Conservation (phyloP, 257 asterid species). For the Avicennia marina region DNA sequence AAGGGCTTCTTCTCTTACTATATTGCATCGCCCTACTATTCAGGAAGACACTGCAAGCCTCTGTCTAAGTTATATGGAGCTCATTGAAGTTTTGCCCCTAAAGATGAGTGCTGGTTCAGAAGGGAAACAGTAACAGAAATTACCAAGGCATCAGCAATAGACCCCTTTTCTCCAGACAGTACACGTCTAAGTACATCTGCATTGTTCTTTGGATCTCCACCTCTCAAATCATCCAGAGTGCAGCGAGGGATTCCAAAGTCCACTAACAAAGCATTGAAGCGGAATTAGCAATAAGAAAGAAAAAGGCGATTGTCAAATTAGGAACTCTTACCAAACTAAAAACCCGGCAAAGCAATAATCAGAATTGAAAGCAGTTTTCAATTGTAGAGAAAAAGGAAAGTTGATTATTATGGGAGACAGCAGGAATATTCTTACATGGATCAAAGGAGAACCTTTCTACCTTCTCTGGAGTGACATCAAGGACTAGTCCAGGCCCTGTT, state of each 20-base stretch:
- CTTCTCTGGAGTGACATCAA: conserved; percentile 61
- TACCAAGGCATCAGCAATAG: conserved; percentile 68
- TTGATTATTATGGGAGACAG: too few relatives aligned
- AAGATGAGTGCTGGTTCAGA: too few relatives aligned
- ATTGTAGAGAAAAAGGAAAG: too few relatives aligned
- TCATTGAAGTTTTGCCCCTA: too few relatives aligned
- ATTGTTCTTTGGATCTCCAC: conserved; percentile 62
- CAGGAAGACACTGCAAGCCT: background rate
- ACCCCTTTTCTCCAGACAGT: conserved; percentile 55
- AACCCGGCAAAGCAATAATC: background rate
- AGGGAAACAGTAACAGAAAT: background rate
- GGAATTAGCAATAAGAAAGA: background rate
- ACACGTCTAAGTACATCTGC: conserved; percentile 47
- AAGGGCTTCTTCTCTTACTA: background rate
- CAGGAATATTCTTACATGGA: conserved; percentile 44
- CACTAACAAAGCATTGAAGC: conserved; percentile 23
- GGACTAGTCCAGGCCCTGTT: conserved; percentile 60
- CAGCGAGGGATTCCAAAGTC: conserved; percentile 75
- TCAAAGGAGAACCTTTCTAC: conserved; percentile 57
- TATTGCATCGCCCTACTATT: background rate
- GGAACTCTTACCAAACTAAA: background rate
- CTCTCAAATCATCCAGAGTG: conserved; percentile 51
- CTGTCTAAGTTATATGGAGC: too few relatives aligned
- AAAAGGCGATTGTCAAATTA: background rate
- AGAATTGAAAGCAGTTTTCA: background rate